Base-by-base conservation (phyloP, 345 rosid genomes). In the Hevea brasiliensis region DNA sequence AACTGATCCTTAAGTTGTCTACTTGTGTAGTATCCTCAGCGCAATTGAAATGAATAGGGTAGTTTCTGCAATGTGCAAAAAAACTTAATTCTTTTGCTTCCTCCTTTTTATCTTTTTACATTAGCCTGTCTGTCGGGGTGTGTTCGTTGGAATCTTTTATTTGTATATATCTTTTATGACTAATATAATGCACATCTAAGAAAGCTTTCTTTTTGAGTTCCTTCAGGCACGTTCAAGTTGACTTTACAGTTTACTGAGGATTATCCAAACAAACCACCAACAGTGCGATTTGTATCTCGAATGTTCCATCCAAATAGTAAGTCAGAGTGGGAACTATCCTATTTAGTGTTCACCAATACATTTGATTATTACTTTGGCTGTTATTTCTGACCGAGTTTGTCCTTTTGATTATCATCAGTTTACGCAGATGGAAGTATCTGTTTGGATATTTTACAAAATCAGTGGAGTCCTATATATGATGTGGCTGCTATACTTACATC, bases 341-440 rank as follows among this genome's bases (percentile, higher is more conserved):
- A 29, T 37, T 20, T 61, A 3, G 9, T 29, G 6, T 61, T 66
- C 11, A 26, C 62, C 62, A 35, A 40, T 60, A 45, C 5, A 37
- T 3, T 6, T 48, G 17, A 42, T 57, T 40, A 41, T 11, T 14
- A 20, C 8, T 57, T 13, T 35, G 4, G 60, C 51, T 35, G 18
- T 65, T 13, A 3, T 65, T 40, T 65, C 57, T 27, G 17, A 37
- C 67, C 55, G 21, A 53, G n/a, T 35, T 51, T 40, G 15, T 29
- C 21, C 15, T 24, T 24, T 69, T 64, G 68, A 40, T 32, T 62
- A 24, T 77, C 26, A 63, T 37, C 83, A 94, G 98, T 94, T 63
- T 94, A 92, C 80, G 98, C 98, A 10, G 98, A 92, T 79, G 98
- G 98, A 70, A 94, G 97, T 71, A 92, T 94, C 71, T 94, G 97